A percentile compares a stretch with the other conserved stretches of the same genome.
Evolutionary conservation across 768 basidiomycete genomes (phyloP).

Genomic region (Lactarius tabidus): DNA sequence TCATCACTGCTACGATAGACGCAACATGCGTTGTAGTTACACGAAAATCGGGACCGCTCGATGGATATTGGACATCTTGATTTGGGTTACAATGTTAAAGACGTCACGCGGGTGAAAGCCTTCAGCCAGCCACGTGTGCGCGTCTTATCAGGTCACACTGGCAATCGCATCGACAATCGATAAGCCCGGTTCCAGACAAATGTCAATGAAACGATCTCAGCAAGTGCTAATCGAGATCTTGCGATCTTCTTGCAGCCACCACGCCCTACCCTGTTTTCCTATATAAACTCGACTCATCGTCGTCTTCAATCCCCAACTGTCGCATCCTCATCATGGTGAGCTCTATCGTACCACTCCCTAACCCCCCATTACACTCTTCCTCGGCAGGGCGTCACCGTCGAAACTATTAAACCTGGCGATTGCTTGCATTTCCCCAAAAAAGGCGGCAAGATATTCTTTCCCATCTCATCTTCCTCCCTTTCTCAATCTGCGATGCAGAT

Average conservation of each 20-base stretch:
- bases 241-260: conserved; percentile 21
- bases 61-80: not conserved
- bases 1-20: not conserved
- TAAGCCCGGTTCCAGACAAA: conserved; percentile 13
- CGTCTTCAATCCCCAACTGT: conserved; percentile 5
- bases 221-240: conserved; percentile 15
- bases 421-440: conserved; percentile 57
- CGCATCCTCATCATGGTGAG: conserved; percentile 22
- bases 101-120: not conserved
- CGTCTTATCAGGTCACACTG: not conserved
- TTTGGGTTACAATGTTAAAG: too few species aligned
- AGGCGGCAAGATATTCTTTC: conserved; percentile 50
- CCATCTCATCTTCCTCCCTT: conserved; percentile 1
- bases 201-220: conserved; percentile 15
- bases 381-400: conserved; percentile 65
- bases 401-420: conserved; percentile 58
- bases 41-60: conserved; percentile 1
- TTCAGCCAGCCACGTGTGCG: not conserved
- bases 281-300: conserved; percentile 25
- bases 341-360: not conserved
- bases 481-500: conserved; percentile 41
- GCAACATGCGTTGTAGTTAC: not conserved
- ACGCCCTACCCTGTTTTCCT: conserved; percentile 21
- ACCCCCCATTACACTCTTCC: conserved; percentile 2
- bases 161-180: conserved; percentile 18